These are phyloP conservation scores for Saraca asoca DNA, from an alignment of 331 rosid species.

Conservation along the genomic window DNA sequence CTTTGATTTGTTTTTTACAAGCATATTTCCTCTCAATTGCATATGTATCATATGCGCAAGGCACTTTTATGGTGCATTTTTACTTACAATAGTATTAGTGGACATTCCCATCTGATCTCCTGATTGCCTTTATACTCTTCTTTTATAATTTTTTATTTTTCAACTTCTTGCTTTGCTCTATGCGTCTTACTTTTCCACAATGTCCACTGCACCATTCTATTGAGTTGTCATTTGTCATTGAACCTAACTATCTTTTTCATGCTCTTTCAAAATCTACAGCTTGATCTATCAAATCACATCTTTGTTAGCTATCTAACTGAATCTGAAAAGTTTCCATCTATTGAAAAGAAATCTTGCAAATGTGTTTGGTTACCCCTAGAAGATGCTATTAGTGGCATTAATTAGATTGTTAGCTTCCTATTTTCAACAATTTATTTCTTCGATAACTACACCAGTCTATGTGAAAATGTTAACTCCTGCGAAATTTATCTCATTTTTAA, in stretches of 20 bases:
- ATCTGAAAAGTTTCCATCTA: not conserved
- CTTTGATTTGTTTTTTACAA: not conserved
- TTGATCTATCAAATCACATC: not conserved
- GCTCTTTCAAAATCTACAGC: conserved; percentile 2
- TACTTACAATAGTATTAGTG: not conserved
- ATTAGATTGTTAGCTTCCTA: conserved; percentile 4
- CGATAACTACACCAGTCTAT: too few relatives aligned
- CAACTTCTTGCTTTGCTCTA: not conserved
- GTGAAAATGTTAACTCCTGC: not conserved
- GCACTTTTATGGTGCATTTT: not conserved
- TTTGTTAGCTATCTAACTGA: conserved; percentile 4
- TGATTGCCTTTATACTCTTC: conserved; percentile 7
- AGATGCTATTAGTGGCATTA: not conserved
- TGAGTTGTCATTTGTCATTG: conserved; percentile 1
- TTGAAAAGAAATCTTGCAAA: not conserved
- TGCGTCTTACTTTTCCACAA: not conserved
- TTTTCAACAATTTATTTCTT: conserved; percentile 6
- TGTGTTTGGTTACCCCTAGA: not conserved
- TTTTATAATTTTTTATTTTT: not conserved
- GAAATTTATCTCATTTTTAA: not conserved
- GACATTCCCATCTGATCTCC: not conserved
- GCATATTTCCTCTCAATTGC: conserved; percentile 5
- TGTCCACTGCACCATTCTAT: conserved; percentile 3
- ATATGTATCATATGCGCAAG: not conserved
- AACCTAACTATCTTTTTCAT: conserved; percentile 1